These are phyloP conservation scores for Xylariaceae sp. DNA, from an alignment of 2,329 filamentous ascomycete genomes.

Conservation along the genomic window DNA sequence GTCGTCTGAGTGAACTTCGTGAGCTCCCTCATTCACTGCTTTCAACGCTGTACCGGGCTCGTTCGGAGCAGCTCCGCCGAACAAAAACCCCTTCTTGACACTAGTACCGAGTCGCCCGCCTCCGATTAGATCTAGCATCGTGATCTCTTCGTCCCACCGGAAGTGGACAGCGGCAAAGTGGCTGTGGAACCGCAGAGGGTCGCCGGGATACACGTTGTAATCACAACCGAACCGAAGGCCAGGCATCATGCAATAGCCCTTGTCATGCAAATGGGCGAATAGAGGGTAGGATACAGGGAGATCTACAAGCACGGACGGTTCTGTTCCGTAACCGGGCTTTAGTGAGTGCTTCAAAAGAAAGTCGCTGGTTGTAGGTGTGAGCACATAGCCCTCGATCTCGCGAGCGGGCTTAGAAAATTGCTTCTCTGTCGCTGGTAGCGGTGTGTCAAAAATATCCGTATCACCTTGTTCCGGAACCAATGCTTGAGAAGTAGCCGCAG, in stretches of 20 bases:
- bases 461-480: constrained; percentile 9
- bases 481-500: neutral
- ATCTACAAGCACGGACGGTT: constrained; percentile 16
- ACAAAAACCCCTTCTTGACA: constrained; percentile 91
- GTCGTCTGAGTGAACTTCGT: neutral
- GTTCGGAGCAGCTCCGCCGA: constrained; percentile 57
- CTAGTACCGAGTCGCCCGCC: constrained; percentile 86
- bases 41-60: neutral
- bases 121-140: constrained; percentile 78
- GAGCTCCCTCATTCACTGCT: neutral
- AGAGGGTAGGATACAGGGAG: constrained; percentile 62
- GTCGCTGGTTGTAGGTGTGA: constrained; percentile 40
- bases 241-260: constrained; percentile 83
- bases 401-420: constrained; percentile 8
- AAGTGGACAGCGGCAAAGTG: constrained; percentile 86
- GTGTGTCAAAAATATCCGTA: constrained; percentile 18
- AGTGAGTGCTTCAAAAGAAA: constrained; percentile 25
- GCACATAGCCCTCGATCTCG: constrained; percentile 16
- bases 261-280: constrained; percentile 73
- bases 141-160: constrained; percentile 83
- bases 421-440: constrained; percentile 9
- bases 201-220: constrained; percentile 92
- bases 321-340: constrained; percentile 1
- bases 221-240: constrained; percentile 91
- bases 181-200: constrained; percentile 90